A percentile compares a stretch with the other conserved stretches of the same genome.
Conservation (phyloP, 768 basidiomycete species). For the Leccinum boreale region DNA sequence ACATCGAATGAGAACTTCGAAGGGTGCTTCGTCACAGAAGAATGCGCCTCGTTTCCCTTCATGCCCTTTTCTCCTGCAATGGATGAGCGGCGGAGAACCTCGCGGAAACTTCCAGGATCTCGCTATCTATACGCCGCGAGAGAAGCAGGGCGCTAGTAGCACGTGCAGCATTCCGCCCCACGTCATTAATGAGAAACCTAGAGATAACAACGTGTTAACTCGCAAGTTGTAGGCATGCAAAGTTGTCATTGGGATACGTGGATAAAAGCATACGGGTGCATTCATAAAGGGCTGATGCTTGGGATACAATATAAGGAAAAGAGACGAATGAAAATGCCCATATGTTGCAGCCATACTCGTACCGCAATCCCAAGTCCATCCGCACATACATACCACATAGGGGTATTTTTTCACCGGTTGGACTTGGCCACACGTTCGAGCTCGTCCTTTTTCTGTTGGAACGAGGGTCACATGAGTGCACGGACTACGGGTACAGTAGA, state of each 20-base stretch:
- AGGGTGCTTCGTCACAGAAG: background rate
- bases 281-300: slow-evolving; percentile 19
- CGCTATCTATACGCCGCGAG: background rate
- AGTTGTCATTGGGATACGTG: slow-evolving; percentile 17
- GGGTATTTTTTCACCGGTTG: slow-evolving; percentile 79
- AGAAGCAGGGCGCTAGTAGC: background rate
- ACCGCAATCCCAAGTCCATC: slow-evolving; percentile 10
- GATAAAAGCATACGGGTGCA: slow-evolving; percentile 22
- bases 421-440: slow-evolving; percentile 99
- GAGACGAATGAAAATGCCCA: slow-evolving; percentile 15
- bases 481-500: background rate
- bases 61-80: background rate
- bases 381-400: background rate
- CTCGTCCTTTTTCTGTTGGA: slow-evolving; percentile 91
- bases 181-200: background rate
- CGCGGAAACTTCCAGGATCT: slow-evolving; percentile 16
- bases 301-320: slow-evolving; percentile 11
- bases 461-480: background rate
- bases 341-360: slow-evolving; percentile 22
- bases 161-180: background rate
- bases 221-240: slow-evolving; percentile 5
- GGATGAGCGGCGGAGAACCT: background rate
- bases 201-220: slow-evolving; percentile 5
- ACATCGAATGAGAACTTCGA: background rate
- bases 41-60: background rate